Conservation (phyloP, 805 yeast genomes). For the Candida ortonii region DNA sequence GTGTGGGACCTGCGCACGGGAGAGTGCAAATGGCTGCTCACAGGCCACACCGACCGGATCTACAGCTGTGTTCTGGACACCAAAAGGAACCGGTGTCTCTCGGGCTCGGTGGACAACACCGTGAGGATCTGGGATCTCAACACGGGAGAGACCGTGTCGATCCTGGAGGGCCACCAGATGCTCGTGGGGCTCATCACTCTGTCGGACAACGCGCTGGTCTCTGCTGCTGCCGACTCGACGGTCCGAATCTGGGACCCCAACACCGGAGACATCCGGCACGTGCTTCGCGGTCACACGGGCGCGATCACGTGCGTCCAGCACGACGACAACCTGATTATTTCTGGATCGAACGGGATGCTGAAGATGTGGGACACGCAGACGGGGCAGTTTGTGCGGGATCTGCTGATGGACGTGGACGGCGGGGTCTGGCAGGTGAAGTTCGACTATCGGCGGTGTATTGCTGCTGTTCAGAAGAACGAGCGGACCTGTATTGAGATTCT, state of each 20-base stretch:
- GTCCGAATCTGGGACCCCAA: conserved; percentile 91
- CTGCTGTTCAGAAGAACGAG: conserved; percentile 75
- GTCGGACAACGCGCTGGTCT: conserved; percentile 71
- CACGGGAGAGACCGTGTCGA: conserved; percentile 65
- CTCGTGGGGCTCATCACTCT: conserved; percentile 84
- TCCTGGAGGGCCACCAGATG: conserved; percentile 84
- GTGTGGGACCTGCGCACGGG: conserved; percentile 88
- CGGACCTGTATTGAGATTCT: conserved; percentile 78
- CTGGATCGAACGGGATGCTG: conserved; percentile 86
- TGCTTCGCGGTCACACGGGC: conserved; percentile 75
- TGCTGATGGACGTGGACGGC: conserved; percentile 72
- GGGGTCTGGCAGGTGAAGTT: conserved; percentile 94
- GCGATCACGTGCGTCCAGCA: conserved; percentile 95
- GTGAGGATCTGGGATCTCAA: conserved; percentile 87
- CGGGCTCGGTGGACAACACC: conserved; percentile 88
- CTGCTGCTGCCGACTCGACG: conserved; percentile 95
- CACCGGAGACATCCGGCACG: conserved; percentile 60
- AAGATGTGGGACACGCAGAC: conserved; percentile 83
- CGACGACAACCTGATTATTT: conserved; percentile 76
- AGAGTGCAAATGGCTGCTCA: conserved; percentile 65
- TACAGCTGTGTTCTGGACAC: conserved; percentile 85
- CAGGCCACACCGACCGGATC: conserved; percentile 84
- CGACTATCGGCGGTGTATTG: conserved; percentile 79
- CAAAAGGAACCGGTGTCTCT: conserved; percentile 72
- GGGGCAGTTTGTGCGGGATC: conserved; percentile 71